Evolutionary conservation across 108 stramenopile species (phyloP).

Genomic region (Cyclostephanos invisitatus): DNA sequence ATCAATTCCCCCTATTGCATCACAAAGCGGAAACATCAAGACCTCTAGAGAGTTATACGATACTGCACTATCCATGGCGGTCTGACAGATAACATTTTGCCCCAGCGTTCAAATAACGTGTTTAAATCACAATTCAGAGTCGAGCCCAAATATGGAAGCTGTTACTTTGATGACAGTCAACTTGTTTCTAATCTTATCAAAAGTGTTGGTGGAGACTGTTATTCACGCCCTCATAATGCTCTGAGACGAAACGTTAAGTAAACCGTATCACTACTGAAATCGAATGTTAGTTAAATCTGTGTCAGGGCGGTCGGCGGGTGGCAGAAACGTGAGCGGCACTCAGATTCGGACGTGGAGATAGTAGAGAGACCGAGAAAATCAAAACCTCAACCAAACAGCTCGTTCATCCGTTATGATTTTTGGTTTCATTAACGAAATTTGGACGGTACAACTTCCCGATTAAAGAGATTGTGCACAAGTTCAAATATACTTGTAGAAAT

Average conservation of each 20-base stretch:
- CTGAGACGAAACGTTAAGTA: neutral
- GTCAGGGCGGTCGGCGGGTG: too few relatives aligned
- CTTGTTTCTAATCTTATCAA: neutral
- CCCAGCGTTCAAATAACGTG: too few relatives aligned
- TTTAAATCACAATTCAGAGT: too few relatives aligned
- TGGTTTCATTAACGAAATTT: neutral
- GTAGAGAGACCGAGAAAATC: neutral
- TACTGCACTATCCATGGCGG: too few relatives aligned
- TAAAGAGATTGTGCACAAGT: neutral
- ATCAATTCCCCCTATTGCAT: too few relatives aligned
- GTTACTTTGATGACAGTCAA: neutral
- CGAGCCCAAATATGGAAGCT: too few relatives aligned
- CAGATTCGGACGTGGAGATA: neutral
- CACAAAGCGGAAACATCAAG: too few relatives aligned
- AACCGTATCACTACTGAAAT: too few relatives aligned
- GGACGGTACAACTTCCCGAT: neutral
- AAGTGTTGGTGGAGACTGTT: slow-evolving; percentile 6
- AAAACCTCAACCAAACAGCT: neutral
- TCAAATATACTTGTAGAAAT: neutral
- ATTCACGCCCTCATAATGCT: slow-evolving; percentile 5
- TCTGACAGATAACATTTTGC: too few relatives aligned
- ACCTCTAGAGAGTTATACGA: too few relatives aligned
- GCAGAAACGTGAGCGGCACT: too few relatives aligned
- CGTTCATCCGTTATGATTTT: neutral
- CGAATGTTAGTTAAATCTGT: neutral